Conservation (phyloP, 441 rosid species). For the Populus hybrid region DNA sequence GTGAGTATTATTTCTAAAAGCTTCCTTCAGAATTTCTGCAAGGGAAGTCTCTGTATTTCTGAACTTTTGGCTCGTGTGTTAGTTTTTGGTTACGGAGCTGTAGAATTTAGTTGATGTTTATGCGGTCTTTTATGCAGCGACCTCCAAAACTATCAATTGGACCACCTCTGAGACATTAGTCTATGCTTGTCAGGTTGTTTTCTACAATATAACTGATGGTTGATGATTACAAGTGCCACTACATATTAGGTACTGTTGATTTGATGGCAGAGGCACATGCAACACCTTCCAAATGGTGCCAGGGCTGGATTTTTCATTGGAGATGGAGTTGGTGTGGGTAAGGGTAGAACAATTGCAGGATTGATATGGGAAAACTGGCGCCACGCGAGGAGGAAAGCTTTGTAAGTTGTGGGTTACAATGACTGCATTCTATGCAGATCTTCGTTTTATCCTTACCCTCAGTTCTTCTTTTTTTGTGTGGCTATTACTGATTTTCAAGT, state of each 20-base stretch:
- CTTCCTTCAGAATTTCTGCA: neutral
- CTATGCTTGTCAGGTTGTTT: constrained; percentile 91
- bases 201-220: constrained; percentile 22
- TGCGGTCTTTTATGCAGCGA: constrained; percentile 47
- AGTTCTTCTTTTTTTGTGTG: neutral
- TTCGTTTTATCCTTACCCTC: constrained; percentile 1
- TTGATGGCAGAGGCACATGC: constrained; percentile 79
- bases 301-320: constrained; percentile 98
- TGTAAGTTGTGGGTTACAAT: constrained; percentile 53
- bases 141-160: constrained; percentile 92
- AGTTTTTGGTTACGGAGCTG: constrained; percentile 14
- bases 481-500: neutral
- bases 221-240: constrained; percentile 14
- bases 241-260: constrained; percentile 29
- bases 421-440: constrained; percentile 4
- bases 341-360: constrained; percentile 98
- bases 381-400: constrained; percentile 70
- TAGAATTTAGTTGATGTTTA: constrained; percentile 10
- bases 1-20: constrained; percentile 47
- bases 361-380: constrained; percentile 97
- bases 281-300: constrained; percentile 75
- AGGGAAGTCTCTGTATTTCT: neutral
- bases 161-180: constrained; percentile 96
- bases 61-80: neutral
- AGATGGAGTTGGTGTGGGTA: constrained; percentile 99